Evolutionary conservation across 148 eudicot genomes (phyloP).

Genomic region (Nepenthes gracilis): DNA sequence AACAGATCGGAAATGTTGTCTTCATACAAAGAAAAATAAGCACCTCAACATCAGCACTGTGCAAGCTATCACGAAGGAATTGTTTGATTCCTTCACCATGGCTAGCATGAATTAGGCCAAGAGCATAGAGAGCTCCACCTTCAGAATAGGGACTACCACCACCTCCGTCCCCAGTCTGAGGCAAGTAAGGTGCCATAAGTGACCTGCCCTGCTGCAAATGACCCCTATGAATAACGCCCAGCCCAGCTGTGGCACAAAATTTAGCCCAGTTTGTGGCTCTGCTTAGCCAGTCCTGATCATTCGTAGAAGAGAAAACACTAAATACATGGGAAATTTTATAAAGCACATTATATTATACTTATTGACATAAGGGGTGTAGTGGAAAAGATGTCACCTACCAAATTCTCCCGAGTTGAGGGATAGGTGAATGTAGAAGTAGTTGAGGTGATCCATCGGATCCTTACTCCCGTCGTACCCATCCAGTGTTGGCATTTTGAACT

Average conservation of each 20-base stretch:
- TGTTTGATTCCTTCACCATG: slow-evolving; percentile 97
- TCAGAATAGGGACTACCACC: slow-evolving; percentile 97
- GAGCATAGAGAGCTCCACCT: slow-evolving; percentile 95
- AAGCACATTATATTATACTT: background rate
- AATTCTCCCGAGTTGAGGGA: slow-evolving; percentile 88
- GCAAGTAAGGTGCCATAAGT: slow-evolving; percentile 96
- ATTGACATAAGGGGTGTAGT: background rate
- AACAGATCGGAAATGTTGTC: background rate
- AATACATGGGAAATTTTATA: background rate
- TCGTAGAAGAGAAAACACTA: slow-evolving; percentile 2
- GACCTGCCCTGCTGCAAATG: slow-evolving; percentile 96
- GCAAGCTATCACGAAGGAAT: slow-evolving; percentile 84
- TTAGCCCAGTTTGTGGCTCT: slow-evolving; percentile 99
- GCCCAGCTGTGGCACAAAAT: slow-evolving; percentile 96
- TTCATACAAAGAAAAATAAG: background rate
- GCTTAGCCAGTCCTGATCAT: slow-evolving; percentile 89
- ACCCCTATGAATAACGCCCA: slow-evolving; percentile 93
- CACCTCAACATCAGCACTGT: slow-evolving; percentile 90
- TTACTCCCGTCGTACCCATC: too few species aligned
- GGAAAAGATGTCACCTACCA: slow-evolving; percentile 27
- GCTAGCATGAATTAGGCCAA: slow-evolving; percentile 95
- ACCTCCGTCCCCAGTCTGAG: slow-evolving; percentile 88
- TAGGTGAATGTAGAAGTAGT: too few species aligned
- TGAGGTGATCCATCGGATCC: too few species aligned
- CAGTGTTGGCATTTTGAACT: too few species aligned